Conservation (phyloP, 495 filamentous ascomycete species). For the Usnea hakonensis region DNA sequence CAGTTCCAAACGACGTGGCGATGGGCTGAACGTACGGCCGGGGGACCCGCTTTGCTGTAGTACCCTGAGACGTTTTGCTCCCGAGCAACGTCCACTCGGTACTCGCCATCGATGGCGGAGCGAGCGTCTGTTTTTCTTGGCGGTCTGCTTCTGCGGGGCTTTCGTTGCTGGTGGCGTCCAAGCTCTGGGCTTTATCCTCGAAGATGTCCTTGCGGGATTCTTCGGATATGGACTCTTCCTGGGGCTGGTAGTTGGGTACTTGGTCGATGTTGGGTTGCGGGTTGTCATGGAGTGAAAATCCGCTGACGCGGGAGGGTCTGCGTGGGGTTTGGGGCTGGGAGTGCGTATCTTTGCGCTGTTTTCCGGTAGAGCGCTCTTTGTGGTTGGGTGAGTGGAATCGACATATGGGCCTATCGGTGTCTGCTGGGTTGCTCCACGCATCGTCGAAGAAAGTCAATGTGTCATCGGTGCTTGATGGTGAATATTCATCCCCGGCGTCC, state of each 20-base stretch:
- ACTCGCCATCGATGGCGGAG: background rate
- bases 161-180: background rate
- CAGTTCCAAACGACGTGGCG: background rate
- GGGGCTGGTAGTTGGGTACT: background rate
- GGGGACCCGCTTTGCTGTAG: background rate
- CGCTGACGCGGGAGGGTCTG: background rate
- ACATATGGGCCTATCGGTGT: background rate
- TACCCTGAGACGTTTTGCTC: background rate
- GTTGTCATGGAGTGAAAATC: background rate
- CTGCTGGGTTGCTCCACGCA: background rate
- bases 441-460: background rate
- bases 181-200: background rate
- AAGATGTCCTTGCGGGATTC: background rate
- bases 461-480: background rate
- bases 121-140: no score
- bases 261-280: background rate
- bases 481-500: background rate
- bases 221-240: background rate
- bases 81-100: background rate
- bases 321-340: background rate
- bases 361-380: background rate
- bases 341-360: background rate
- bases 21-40: background rate
- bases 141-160: background rate
- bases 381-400: background rate